Evolutionary conservation across 23 red algal genomes (phyloP).

Genomic region (Cyanidioschyzon merolae): DNA sequence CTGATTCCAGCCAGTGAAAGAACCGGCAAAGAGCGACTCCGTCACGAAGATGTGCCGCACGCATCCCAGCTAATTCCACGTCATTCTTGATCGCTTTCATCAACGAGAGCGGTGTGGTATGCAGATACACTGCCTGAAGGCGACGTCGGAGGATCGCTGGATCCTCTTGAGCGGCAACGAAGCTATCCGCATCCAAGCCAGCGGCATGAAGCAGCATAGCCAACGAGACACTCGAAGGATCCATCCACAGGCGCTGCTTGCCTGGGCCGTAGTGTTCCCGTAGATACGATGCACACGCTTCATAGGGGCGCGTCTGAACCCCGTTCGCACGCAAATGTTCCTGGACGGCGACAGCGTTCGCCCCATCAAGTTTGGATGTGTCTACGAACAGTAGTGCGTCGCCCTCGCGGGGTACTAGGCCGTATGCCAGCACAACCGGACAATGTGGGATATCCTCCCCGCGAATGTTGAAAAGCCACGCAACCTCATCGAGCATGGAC

Average conservation of each 20-base stretch:
- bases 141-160: not conserved
- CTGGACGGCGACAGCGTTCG: not conserved
- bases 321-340: conserved; percentile 19
- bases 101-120: conserved; percentile 43
- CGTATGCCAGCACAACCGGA: conserved; percentile 70
- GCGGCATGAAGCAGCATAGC: conserved; percentile 35
- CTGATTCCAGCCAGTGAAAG: conserved; percentile 64
- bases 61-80: conserved; percentile 68
- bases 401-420: conserved; percentile 29
- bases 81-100: conserved; percentile 88
- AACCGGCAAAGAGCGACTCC: conserved; percentile 43
- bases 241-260: conserved; percentile 49
- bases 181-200: conserved; percentile 1
- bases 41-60: conserved; percentile 63
- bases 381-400: conserved; percentile 36
- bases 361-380: conserved; percentile 21
- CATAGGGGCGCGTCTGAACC: conserved; percentile 36
- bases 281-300: conserved; percentile 31
- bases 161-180: not conserved
- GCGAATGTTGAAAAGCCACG: conserved; percentile 82
- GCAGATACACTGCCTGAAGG: not conserved
- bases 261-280: conserved; percentile 16
- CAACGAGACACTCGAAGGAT: conserved; percentile 38
- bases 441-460: conserved; percentile 83
- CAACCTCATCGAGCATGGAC: conserved; percentile 77